Evolutionary conservation across 306 rosid species (phyloP).

Genomic region (Dryas drummondii): DNA sequence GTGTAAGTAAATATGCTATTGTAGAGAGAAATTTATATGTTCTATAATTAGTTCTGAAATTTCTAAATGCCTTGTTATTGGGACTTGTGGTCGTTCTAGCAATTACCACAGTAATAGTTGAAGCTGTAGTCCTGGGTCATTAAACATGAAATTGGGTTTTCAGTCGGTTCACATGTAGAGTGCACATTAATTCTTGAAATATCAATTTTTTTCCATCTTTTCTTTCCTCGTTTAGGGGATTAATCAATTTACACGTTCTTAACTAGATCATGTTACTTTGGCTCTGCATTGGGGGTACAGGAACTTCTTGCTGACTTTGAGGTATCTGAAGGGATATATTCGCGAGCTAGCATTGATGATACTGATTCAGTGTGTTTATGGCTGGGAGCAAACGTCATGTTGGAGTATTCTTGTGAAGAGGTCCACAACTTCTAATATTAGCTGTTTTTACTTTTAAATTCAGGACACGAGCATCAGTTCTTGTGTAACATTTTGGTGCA

Average conservation of each 20-base stretch:
- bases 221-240: not conserved
- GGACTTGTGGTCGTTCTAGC: not conserved
- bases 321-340: constrained; percentile 81
- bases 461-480: not conserved
- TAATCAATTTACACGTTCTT: not conserved
- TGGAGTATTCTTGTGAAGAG: constrained; percentile 92
- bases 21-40: not conserved
- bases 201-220: not conserved
- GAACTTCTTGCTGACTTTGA: constrained; percentile 82
- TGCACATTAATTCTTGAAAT: not conserved
- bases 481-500: constrained; percentile 42
- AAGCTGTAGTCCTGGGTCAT: not conserved
- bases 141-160: not conserved
- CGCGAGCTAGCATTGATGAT: constrained; percentile 57
- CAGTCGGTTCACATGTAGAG: not conserved
- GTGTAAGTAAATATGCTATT: not conserved
- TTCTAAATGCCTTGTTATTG: not conserved
- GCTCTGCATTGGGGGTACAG: constrained; percentile 38
- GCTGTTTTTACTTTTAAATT: constrained; percentile 17
- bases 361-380: constrained; percentile 74
- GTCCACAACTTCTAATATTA: constrained; percentile 35
- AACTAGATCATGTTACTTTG: constrained; percentile 18
- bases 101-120: not conserved
- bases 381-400: constrained; percentile 93
- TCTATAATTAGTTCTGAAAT: not conserved